These are phyloP conservation scores for Acacia melanoxylon DNA, from an alignment of 306 rosid genomes.

Conservation along the genomic window DNA sequence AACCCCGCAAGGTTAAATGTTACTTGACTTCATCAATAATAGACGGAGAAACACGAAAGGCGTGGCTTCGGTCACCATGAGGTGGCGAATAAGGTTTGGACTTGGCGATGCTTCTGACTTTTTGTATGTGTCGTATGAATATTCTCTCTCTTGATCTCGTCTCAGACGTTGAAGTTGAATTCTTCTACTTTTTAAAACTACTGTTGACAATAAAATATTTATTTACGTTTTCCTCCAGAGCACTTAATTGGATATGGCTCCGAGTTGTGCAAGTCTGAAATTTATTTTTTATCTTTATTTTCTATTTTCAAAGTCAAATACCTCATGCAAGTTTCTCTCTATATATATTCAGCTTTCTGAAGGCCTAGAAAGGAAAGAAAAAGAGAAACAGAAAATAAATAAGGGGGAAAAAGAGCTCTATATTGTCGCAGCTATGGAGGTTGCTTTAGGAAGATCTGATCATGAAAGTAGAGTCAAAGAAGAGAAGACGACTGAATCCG, in stretches of 20 bases:
- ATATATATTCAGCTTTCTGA: conserved; percentile 29
- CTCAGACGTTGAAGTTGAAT: conserved; percentile 75
- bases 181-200: conserved; percentile 37
- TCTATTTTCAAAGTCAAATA: conserved; percentile 53
- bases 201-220: background rate
- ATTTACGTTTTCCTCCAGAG: conserved; percentile 6
- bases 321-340: conserved; percentile 41
- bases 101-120: conserved; percentile 45
- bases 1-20: background rate
- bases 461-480: conserved; percentile 31
- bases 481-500: conserved; percentile 40
- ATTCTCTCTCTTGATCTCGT: conserved; percentile 38
- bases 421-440: conserved; percentile 39
- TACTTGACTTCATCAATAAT: background rate
- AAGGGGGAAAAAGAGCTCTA: background rate
- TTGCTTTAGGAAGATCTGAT: conserved; percentile 30
- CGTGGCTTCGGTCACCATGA: background rate
- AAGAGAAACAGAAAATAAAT: background rate
- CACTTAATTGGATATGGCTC: conserved; percentile 39
- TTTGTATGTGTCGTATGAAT: conserved; percentile 36
- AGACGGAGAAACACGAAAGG: background rate
- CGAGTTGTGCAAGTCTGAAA: background rate
- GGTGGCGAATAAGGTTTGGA: conserved; percentile 44
- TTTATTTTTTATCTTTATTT: background rate
- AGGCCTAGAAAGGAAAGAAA: background rate